These are phyloP conservation scores for Trichosporon sp. DNA, from an alignment of 1,284 basidiomycete species.

Conservation along the genomic window DNA sequence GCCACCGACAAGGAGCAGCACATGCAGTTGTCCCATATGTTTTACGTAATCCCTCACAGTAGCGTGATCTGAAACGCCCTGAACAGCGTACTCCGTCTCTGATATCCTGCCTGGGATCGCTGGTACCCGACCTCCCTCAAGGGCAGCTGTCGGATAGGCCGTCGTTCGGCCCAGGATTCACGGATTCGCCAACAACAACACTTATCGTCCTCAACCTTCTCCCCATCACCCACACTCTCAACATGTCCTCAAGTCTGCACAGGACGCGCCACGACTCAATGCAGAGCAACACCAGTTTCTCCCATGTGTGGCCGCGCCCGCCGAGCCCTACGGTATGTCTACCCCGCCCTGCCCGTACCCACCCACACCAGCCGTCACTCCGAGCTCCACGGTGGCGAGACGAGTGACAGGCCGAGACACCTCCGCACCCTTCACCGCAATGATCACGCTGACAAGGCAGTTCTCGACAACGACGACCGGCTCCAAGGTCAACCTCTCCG, in stretches of 20 bases:
- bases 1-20: no score
- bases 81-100: not conserved
- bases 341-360: not conserved
- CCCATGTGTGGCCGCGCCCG: constrained; percentile 15
- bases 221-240: not conserved
- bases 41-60: not conserved
- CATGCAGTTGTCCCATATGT: not conserved
- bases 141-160: not conserved
- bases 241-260: constrained; percentile 5
- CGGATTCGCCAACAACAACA: not conserved
- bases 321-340: constrained; percentile 20
- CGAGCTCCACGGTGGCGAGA: not conserved
- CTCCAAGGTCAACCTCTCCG: constrained; percentile 42
- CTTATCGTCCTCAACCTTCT: not conserved
- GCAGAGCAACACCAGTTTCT: constrained; percentile 14
- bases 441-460: constrained; percentile 23
- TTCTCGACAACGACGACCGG: constrained; percentile 48
- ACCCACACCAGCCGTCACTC: not conserved
- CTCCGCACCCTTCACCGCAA: not conserved
- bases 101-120: not conserved
- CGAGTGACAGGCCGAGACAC: not conserved
- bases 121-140: not conserved
- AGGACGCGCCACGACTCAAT: constrained; percentile 17
- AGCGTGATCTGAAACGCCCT: constrained; percentile 1
- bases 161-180: not conserved